Evolutionary conservation across 2,329 filamentous ascomycete genomes (phyloP).

Genomic region (Cercospora sp.): DNA sequence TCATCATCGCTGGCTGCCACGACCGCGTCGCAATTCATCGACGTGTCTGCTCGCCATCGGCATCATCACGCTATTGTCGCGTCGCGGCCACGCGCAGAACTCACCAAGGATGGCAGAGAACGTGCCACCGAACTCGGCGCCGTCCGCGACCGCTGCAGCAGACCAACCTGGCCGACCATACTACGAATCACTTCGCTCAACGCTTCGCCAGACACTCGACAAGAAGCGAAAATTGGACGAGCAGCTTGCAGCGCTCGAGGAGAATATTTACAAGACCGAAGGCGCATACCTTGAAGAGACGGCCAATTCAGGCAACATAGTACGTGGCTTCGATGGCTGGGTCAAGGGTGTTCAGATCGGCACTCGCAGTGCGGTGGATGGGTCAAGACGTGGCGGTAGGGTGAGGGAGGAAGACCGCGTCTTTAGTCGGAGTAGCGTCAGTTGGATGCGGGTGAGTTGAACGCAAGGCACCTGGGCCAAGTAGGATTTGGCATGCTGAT

Average conservation of each 20-base stretch:
- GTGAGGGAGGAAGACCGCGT: constrained; percentile 71
- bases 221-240: constrained; percentile 65
- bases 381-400: constrained; percentile 65
- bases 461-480: background rate
- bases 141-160: constrained; percentile 36
- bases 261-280: constrained; percentile 81
- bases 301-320: constrained; percentile 83
- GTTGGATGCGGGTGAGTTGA: constrained; percentile 39
- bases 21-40: background rate
- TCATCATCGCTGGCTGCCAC: background rate
- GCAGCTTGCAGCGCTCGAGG: constrained; percentile 59
- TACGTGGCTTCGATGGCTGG: constrained; percentile 96
- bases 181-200: constrained; percentile 70
- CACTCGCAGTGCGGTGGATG: constrained; percentile 49
- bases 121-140: constrained; percentile 40
- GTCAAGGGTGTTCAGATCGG: constrained; percentile 74
- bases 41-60: background rate
- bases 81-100: background rate
- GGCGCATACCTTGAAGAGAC: constrained; percentile 88
- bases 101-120: constrained; percentile 52
- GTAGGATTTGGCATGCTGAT: constrained; percentile 8
- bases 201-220: constrained; percentile 66
- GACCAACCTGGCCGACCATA: constrained; percentile 57
- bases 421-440: constrained; percentile 52
- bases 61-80: background rate